Base-by-base conservation (phyloP, 1,139 yeast genomes). In the Geotrichum phurueaensis region DNA sequence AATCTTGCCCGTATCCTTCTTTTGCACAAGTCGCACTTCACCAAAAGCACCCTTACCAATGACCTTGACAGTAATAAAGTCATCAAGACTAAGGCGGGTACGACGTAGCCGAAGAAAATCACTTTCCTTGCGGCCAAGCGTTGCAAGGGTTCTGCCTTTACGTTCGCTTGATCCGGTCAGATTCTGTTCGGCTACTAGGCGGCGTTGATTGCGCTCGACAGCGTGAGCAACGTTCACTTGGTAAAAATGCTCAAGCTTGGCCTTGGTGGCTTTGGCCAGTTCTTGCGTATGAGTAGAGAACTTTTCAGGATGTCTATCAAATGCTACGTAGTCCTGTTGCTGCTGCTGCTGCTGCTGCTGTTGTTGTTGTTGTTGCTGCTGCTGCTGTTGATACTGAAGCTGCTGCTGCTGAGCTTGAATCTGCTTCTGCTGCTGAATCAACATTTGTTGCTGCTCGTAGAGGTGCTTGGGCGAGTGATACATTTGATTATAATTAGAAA, bases 291-390 rank as follows among this genome's bases (percentile, higher is more conserved):
- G 68, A 62, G 80, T 79, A 51, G 81, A 76, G 65, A 84, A 77
- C 68, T 81, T 77, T 65, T 88, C 94, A 0, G 98, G 97, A 68
- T 89, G 91, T 66, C 98, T 83, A 69, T 87, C 92, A 75, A 92
- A 87, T 70, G 84, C 83, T 61, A 87, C 90, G 67, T 86, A 86
- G 59, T 73, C 75, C n/a, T 65, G 60, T 47, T 54, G 58, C 31
- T 31, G 29, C 52, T 54, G 45, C 56, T 36, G 54, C 60, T 60
- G 56, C 22, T 53, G 60, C 54, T 53, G 58, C 22, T 56, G 54
- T 29, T 53, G 52, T 15, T 53, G 60, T 48, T 50, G 58, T 13
- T 52, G 56, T 31, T 22, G 62, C 59, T 57, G 70, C 51, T 52
- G 66, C 48, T 61, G 66, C 7, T 52, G 54, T 7, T 18, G 48